phyloP scores from a whole-genome alignment of 768 basidiomycete species.

The Amanita phalloides region DNA sequence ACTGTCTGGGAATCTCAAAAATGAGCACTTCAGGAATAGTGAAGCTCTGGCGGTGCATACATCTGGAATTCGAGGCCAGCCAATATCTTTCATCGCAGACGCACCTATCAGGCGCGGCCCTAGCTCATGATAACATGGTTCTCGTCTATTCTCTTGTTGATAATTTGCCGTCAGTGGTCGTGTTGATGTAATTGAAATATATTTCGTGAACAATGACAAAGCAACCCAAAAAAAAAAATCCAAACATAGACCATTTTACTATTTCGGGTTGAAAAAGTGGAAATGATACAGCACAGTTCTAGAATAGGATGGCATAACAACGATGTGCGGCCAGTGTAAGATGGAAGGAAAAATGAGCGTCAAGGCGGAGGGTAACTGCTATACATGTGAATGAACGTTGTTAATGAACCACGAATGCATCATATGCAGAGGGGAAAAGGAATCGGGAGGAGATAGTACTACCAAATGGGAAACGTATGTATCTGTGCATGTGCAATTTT shows the following conservation, averaged over 20 bases:
- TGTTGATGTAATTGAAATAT: too few species aligned
- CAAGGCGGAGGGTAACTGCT: slow-evolving; percentile 4
- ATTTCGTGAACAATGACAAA: too few species aligned
- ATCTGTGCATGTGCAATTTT: background rate
- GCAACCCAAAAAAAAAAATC: too few species aligned
- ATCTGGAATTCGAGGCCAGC: too few species aligned
- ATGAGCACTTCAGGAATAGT: too few species aligned
- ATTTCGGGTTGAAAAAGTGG: background rate
- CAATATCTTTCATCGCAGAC: too few species aligned
- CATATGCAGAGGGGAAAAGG: background rate
- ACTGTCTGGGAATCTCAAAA: too few species aligned
- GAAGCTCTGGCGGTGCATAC: too few species aligned
- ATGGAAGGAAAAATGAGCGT: background rate
- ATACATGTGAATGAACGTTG: background rate
- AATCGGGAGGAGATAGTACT: background rate
- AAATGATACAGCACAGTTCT: slow-evolving; percentile 4
- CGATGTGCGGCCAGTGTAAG: background rate
- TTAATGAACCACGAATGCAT: background rate
- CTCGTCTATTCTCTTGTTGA: too few species aligned
- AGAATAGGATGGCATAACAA: slow-evolving; percentile 2
- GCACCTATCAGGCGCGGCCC: too few species aligned
- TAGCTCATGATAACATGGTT: too few species aligned
- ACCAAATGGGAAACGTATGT: background rate
- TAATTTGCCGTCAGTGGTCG: too few species aligned
- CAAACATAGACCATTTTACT: background rate